Conservation (phyloP, 2,329 filamentous ascomycete species). For the Colletotrichum sansevieriae region DNA sequence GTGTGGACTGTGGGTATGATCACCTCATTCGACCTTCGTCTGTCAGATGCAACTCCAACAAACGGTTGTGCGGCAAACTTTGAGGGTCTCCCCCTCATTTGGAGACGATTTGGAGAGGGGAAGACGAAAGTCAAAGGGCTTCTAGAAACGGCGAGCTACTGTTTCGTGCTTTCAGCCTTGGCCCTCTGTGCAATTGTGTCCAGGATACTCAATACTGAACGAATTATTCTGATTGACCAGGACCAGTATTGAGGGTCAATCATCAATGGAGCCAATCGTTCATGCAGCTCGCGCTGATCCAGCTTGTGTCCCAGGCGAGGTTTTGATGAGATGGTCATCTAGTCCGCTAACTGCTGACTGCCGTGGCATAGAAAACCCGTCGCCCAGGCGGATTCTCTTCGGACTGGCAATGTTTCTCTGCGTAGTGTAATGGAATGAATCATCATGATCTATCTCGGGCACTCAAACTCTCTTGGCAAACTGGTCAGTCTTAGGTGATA, state of each 20-base stretch:
- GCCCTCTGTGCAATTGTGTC: background rate
- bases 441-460: background rate
- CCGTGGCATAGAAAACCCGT: background rate
- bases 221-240: background rate
- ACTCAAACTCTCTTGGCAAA: background rate
- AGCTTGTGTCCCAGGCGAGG: background rate
- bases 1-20: conserved; percentile 8
- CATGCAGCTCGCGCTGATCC: background rate
- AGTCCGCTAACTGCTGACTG: conserved; percentile 1
- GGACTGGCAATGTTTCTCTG: background rate
- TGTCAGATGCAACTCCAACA: conserved; percentile 19
- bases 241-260: conserved; percentile 2
- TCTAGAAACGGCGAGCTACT: conserved; percentile 20
- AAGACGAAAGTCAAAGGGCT: background rate
- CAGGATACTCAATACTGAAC: background rate
- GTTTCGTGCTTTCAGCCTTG: conserved; percentile 14
- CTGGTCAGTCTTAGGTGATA: background rate
- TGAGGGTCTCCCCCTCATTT: conserved; percentile 10
- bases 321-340: conserved; percentile 9
- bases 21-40: conserved; percentile 13
- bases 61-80: conserved; percentile 20
- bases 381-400: background rate
- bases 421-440: background rate
- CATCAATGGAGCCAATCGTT: background rate
- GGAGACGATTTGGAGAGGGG: conserved; percentile 12